Conservation (phyloP, 192 early-diverging fungal genomes). For the Allomyces macrogynus region DNA sequence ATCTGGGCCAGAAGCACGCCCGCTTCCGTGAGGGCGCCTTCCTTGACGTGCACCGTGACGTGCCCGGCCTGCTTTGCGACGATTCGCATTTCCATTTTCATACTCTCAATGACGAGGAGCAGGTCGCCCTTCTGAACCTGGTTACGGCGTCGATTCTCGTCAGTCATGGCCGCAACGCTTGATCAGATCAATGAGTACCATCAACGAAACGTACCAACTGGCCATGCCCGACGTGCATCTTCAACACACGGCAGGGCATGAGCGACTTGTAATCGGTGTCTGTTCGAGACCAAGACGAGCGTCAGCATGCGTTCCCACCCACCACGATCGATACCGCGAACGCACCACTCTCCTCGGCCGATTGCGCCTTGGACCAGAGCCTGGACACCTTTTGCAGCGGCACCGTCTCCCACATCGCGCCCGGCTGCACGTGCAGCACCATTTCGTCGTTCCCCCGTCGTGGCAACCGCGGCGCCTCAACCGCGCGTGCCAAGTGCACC, state of each 20-base stretch:
- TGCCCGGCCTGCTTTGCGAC: neutral
- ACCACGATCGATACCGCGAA: neutral
- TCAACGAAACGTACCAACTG: neutral
- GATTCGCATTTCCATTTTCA: neutral
- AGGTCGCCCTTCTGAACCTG: neutral
- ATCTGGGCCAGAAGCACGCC: neutral
- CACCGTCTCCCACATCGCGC: too few relatives aligned
- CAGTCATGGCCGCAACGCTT: neutral
- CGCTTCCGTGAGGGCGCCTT: neutral
- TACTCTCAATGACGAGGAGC: neutral
- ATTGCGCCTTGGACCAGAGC: neutral
- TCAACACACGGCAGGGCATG: neutral
- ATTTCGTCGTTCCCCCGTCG: too few relatives aligned
- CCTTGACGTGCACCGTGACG: neutral
- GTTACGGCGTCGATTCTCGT: neutral
- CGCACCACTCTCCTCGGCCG: neutral
- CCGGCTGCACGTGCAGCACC: too few relatives aligned
- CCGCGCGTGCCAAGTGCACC: neutral
- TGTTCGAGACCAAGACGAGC: neutral
- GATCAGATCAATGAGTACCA: neutral
- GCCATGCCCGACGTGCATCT: neutral
- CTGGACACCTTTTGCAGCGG: too few relatives aligned
- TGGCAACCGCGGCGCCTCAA: neutral
- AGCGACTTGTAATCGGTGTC: neutral
- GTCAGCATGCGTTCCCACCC: neutral